Conservation (phyloP, 495 filamentous ascomycete species). For the Hyphodiscus hymeniophilus region DNA sequence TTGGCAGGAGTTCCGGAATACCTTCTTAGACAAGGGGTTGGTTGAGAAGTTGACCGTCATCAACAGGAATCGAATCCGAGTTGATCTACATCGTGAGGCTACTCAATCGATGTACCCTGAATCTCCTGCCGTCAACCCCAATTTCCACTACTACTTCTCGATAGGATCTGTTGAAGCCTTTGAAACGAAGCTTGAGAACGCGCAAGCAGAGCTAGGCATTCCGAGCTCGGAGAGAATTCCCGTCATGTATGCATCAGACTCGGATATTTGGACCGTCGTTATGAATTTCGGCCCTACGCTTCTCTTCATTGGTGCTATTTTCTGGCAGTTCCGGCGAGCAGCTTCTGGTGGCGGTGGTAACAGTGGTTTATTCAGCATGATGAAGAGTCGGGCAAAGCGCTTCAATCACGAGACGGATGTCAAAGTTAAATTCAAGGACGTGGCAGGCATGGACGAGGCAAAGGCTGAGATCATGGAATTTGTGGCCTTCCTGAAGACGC, state of each 20-base stretch:
- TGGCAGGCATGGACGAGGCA: conserved; percentile 97
- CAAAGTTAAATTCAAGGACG: conserved; percentile 94
- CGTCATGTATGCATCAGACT: conserved; percentile 74
- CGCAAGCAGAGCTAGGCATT: conserved; percentile 79
- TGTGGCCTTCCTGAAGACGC: conserved; percentile 88
- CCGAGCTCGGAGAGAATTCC: conserved; percentile 81
- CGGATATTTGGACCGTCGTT: conserved; percentile 54
- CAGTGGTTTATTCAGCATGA: conserved; percentile 86
- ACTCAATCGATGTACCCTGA: conserved; percentile 73
- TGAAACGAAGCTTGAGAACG: conserved; percentile 77
- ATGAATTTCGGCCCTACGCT: conserved; percentile 81
- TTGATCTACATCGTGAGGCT: conserved; percentile 79
- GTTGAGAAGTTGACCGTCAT: conserved; percentile 87
- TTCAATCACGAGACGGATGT: conserved; percentile 96
- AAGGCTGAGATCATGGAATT: conserved; percentile 99
- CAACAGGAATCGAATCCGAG: conserved; percentile 63
- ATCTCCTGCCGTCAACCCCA: conserved; percentile 57
- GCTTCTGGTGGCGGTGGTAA: conserved; percentile 49
- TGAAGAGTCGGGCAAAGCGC: conserved; percentile 87
- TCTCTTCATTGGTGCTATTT: conserved; percentile 70
- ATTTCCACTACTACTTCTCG: conserved; percentile 85
- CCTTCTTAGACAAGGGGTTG: conserved; percentile 90
- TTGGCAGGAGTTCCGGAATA: conserved; percentile 90
- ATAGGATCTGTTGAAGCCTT: conserved; percentile 93
- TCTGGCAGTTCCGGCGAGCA: conserved; percentile 63